Base-by-base conservation (phyloP, 2,329 filamentous ascomycete genomes). In the Xylariaceae sp. region DNA sequence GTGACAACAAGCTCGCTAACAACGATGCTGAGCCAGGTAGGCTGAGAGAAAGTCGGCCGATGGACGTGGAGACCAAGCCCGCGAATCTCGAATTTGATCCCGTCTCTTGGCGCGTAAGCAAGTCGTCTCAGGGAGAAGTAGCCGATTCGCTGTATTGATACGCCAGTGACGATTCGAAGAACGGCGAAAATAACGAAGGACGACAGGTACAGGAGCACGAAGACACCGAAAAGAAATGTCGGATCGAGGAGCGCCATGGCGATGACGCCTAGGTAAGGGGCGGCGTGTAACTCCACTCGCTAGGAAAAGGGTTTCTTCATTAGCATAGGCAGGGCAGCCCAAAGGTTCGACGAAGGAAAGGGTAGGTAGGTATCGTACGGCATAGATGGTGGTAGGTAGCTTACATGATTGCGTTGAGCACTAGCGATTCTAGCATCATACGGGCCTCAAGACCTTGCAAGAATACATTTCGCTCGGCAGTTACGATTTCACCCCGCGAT, bases 181-280 rank as follows among this genome's bases (percentile, higher is more conserved):
- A 97, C 81, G 66, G 94, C 94, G 71, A 99, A 96, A 56, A 96
- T 72, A 57, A 99, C 86, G 69, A 99, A 99, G 59, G 92, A 91
- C 59, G 85, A 87, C 44, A 99, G 81, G 75, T 97, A 99, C 59
- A 89, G 76, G 61, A 97, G 80, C 65, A 97, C 84, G 69, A 91
- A 67, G 64, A 95, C 78, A 70, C 92, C 92, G 67, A 95, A 83
- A 62, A 96, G 75, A 70, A 96, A 96, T 63, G 92, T 89, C 64
- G 87, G 86, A 67, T 80, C 84, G 64, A 86, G 74, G 64, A 86
- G 79, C 67, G 84, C 83, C 84, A 87, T 87, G 63, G 64, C 69
- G 67, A 63, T 50, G 55, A 57, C 63, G 59, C 58, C 61, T 65
- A 55, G 54, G 58, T 61, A 63, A 56, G 60, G 64, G 61, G 63